A percentile compares a stretch with the other conserved stretches of the same genome.
These are phyloP conservation scores for Cyclotella sp. DNA, from an alignment of 108 stramenopile species.

Conservation along the genomic window DNA sequence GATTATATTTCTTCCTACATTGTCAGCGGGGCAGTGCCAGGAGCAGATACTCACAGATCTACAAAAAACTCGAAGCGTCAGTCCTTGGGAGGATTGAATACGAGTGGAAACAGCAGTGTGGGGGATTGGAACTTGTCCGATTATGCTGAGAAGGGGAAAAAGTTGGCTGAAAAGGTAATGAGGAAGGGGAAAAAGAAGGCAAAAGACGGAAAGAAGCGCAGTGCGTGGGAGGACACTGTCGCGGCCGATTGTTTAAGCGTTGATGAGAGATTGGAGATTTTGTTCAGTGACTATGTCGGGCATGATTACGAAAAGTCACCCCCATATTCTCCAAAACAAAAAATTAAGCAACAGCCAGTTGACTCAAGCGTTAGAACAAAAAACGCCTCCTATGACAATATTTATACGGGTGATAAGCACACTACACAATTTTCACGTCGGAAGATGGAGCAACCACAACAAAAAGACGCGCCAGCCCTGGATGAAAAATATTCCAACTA, in stretches of 20 bases:
- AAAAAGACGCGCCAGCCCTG: not conserved
- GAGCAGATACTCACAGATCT: not conserved
- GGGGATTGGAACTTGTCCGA: not conserved
- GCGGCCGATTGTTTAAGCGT: not conserved
- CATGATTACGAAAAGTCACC: not conserved
- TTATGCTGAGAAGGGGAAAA: conserved; percentile 4
- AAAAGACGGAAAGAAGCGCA: not conserved
- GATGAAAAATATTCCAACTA: not conserved
- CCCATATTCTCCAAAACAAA: not conserved
- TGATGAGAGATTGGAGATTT: not conserved
- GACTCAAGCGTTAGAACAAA: not conserved
- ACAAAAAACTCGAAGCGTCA: not conserved
- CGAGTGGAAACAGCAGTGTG: not conserved
- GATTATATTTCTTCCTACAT: conserved; percentile 15
- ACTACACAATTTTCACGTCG: not conserved
- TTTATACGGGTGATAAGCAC: not conserved
- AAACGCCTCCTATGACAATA: not conserved
- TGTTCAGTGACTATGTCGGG: not conserved
- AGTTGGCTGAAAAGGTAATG: conserved; percentile 10
- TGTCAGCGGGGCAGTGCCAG: not conserved
- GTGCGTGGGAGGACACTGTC: no score
- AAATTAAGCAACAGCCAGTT: not conserved
- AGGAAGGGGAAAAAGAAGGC: not conserved
- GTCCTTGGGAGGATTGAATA: not conserved
- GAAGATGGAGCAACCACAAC: not conserved